Percentiles rank a stretch among this genome's conserved stretches.
phyloP scores from a whole-genome alignment of 225 moss, liverwort and hornwort genomes.

The Polytrichum formosum region DNA sequence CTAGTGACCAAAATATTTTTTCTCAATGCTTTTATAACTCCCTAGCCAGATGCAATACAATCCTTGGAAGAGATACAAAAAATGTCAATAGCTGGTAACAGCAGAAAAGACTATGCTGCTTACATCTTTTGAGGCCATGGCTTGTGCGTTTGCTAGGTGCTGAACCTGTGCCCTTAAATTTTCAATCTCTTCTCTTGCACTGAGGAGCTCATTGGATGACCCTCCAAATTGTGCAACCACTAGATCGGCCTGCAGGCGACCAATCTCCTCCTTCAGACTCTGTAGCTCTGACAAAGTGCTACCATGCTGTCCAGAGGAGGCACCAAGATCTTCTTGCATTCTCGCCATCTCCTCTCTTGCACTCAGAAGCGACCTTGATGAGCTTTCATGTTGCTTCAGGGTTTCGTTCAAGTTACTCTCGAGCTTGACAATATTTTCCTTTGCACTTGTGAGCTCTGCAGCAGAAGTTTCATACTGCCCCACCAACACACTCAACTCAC shows the following conservation, averaged over 20 bases:
- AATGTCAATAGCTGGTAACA: no score
- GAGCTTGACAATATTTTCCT: conserved; percentile 28
- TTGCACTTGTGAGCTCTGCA: conserved; percentile 31
- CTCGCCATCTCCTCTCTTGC: conserved; percentile 38
- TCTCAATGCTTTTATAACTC: no score
- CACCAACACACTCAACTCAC: conserved; percentile 2
- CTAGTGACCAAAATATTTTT: neutral
- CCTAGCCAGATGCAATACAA: no score
- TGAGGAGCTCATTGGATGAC: conserved; percentile 22
- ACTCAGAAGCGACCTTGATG: conserved; percentile 25
- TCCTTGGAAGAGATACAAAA: no score
- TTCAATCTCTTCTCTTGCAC: conserved; percentile 34
- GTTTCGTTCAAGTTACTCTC: conserved; percentile 17
- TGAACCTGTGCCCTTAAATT: conserved; percentile 23
- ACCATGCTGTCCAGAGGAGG: conserved; percentile 21
- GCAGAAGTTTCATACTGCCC: conserved; percentile 22
- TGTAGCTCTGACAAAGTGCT: conserved; percentile 9
- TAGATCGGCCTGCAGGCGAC: conserved; percentile 52
- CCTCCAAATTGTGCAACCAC: conserved; percentile 35
- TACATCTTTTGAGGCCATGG: conserved; percentile 19
- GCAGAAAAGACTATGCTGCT: neutral
- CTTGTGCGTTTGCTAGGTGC: conserved; percentile 20
- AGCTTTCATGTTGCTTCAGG: conserved; percentile 11
- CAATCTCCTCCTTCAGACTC: conserved; percentile 50
- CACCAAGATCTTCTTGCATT: conserved; percentile 23